Evolutionary conservation across 805 yeast genomes (phyloP), one percentile per base, ranked within the genome.

Genomic region (Candida xyloterini): DNA sequence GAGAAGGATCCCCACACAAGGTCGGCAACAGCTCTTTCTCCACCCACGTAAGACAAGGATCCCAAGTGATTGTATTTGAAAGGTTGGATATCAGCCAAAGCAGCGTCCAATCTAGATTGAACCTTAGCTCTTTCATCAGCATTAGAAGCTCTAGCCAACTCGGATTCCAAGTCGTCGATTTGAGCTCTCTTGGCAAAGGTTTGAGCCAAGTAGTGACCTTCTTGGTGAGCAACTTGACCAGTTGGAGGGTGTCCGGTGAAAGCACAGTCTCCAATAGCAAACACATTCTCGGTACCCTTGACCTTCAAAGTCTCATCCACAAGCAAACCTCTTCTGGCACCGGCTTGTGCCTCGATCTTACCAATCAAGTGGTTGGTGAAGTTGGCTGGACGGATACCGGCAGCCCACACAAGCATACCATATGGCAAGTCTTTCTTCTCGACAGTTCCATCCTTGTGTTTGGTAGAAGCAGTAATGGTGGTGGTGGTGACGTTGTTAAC

Each of bases 141-240:
- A 33, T 57, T 60, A 9, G 67, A 53, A 21, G 74, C 68, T 43
- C 65, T 56, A 34, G 60, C 49, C 39, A 73, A 51, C 47, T 64
- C 62, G 51, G 62, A 60, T 48, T 71, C 57, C 46, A 71, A 51
- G 21, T 66, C 53, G 35, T 71, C 77, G 35, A 71, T 58, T 37
- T 63, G 68, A 52, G 72, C 69, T 51, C 68, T 62, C 48, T 60
- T 64, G 53, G 60, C 60, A 57, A 74, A 72, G 47, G 65, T 67
- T 16, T 50, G 47, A 33, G 74, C 74, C 55, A 74, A 66, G 60
- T 59, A 74, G 46, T 60, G 62, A 53, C 78, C 78, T 55, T 72
- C 73, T 59, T 74, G 78, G 68, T 72, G 74, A 29, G 79, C 79
- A 40, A 73, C 79, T 61, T 74, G 79, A 27, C 76, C 79, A 44